These are phyloP conservation scores for Xylaria sp. DNA, from an alignment of 2,329 filamentous ascomycete species.

Conservation along the genomic window DNA sequence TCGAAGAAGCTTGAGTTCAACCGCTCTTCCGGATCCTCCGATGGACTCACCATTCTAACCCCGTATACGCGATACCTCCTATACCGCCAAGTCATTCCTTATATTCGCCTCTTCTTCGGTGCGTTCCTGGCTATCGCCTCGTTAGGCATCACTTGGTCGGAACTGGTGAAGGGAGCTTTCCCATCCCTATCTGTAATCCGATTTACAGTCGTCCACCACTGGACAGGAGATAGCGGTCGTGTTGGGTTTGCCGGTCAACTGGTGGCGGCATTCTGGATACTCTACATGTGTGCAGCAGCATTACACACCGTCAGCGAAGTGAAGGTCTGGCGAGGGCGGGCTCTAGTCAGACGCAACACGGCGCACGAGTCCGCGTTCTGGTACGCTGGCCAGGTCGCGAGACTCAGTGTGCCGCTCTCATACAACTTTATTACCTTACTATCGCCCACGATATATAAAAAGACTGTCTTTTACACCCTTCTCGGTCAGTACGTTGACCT, in stretches of 20 bases:
- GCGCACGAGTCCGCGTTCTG: conserved; percentile 91
- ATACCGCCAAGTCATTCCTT: conserved; percentile 69
- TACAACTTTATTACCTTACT: conserved; percentile 97
- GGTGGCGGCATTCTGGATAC: conserved; percentile 79
- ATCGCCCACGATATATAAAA: conserved; percentile 62
- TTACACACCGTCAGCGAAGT: conserved; percentile 85
- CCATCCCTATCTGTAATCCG: conserved; percentile 67
- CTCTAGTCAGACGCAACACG: conserved; percentile 83
- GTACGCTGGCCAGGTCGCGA: conserved; percentile 90
- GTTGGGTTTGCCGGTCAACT: conserved; percentile 84
- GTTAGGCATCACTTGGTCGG: conserved; percentile 83
- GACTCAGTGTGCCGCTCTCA: conserved; percentile 82
- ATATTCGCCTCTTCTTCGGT: conserved; percentile 59
- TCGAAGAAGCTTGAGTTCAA: conserved; percentile 78
- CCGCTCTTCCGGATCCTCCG: conserved; percentile 49
- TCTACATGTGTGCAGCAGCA: conserved; percentile 93
- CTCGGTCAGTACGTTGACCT: conserved; percentile 78
- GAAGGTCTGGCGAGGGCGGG: conserved; percentile 95
- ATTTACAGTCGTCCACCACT: conserved; percentile 68
- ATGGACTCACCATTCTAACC: conserved; percentile 58
- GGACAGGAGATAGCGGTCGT: conserved; percentile 62
- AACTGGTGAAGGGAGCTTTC: conserved; percentile 78
- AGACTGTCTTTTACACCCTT: conserved; percentile 83
- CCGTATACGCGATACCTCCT: conserved; percentile 78
- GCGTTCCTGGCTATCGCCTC: conserved; percentile 68